phyloP scores from a whole-genome alignment of 441 rosid genomes.

The Jatropha podagrica region DNA sequence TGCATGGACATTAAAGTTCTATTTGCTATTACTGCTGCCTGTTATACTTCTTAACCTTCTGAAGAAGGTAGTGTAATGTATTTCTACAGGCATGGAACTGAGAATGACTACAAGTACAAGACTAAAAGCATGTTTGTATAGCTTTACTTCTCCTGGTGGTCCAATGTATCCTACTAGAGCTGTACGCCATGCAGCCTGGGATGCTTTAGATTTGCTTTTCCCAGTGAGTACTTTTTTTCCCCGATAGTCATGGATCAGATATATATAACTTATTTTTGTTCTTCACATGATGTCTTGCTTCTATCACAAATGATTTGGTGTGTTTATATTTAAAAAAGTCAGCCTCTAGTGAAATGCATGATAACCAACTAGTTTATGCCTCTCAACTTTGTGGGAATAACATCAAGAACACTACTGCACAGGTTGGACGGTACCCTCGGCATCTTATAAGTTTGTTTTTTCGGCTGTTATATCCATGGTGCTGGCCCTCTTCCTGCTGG shows the following conservation, averaged over 20 bases:
- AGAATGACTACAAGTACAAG: conserved; percentile 98
- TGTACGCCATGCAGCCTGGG: conserved; percentile 99
- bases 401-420: conserved; percentile 18
- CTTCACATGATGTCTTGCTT: neutral
- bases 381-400: neutral
- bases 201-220: conserved; percentile 81
- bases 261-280: neutral
- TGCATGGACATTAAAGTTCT: neutral
- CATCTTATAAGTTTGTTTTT: conserved; percentile 91
- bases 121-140: conserved; percentile 87
- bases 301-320: neutral
- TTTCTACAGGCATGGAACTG: conserved; percentile 80
- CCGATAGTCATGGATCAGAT: neutral
- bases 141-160: conserved; percentile 98
- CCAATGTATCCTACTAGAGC: conserved; percentile 99
- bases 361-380: too few relatives aligned
- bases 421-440: conserved; percentile 93
- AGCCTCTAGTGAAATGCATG: too few relatives aligned
- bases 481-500: conserved; percentile 99
- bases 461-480: conserved; percentile 94
- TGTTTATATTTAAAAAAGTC: neutral
- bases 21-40: neutral
- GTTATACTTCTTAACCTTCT: neutral
- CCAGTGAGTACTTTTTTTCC: conserved; percentile 64
- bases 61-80: neutral